These are phyloP conservation scores for Dendrobium chrysotoxum DNA, from an alignment of 106 monocot genomes.

Conservation along the genomic window DNA sequence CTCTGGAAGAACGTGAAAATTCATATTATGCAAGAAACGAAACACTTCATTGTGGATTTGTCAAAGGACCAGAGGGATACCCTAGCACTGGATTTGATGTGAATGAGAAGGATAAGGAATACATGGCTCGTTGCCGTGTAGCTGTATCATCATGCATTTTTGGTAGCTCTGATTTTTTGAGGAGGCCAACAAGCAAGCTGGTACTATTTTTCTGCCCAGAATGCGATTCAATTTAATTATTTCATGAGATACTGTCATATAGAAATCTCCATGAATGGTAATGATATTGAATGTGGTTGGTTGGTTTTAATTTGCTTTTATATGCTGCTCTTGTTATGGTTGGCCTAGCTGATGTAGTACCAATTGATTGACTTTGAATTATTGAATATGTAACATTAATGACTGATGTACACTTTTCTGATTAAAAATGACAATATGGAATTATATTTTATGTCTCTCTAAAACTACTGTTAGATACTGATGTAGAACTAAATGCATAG, in stretches of 20 bases:
- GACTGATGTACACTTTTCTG: neutral
- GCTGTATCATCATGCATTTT: conserved; percentile 94
- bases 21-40: conserved; percentile 66
- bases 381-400: neutral
- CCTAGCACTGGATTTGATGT: conserved; percentile 67
- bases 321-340: neutral
- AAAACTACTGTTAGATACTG: neutral
- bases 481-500: too few relatives aligned
- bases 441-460: neutral
- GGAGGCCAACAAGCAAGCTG: conserved; percentile 68
- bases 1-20: conserved; percentile 60
- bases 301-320: neutral
- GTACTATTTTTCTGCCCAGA: conserved; percentile 25
- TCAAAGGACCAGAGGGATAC: conserved; percentile 41
- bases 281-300: neutral
- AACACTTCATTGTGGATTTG: conserved; percentile 84
- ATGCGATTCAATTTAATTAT: neutral
- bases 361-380: neutral
- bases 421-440: neutral
- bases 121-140: conserved; percentile 56
- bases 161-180: conserved; percentile 80
- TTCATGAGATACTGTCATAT: neutral
- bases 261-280: neutral
- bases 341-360: neutral
- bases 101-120: conserved; percentile 47